Evolutionary conservation across 2,329 filamentous ascomycete genomes (phyloP).

Genomic region (Alternaria triticimaculans): DNA sequence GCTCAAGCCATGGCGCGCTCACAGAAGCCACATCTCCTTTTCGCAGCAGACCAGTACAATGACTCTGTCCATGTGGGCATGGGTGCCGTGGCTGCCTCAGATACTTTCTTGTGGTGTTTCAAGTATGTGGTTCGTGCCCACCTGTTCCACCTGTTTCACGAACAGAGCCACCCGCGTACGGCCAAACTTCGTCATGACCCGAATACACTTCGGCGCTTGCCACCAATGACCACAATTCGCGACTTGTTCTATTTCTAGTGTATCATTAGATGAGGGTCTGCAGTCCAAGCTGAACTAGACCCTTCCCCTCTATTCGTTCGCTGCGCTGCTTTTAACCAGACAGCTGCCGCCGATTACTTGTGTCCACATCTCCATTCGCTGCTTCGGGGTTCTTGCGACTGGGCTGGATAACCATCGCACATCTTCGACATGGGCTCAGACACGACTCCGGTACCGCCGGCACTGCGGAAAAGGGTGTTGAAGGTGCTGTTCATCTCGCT

Average conservation of each 20-base stretch:
- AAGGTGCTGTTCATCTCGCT: constrained; percentile 88
- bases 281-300: constrained; percentile 13
- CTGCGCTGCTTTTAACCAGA: constrained; percentile 24
- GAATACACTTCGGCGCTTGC: constrained; percentile 14
- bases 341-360: constrained; percentile 13
- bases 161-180: constrained; percentile 11
- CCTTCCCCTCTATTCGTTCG: constrained; percentile 21
- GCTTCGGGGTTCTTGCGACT: not conserved
- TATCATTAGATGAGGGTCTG: constrained; percentile 13
- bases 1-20: constrained; percentile 13
- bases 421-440: constrained; percentile 28
- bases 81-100: constrained; percentile 15
- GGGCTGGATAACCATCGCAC: not conserved
- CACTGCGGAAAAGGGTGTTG: constrained; percentile 78
- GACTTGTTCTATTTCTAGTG: constrained; percentile 24
- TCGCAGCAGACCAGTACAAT: constrained; percentile 10
- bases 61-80: constrained; percentile 1
- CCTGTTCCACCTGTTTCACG: constrained; percentile 26
- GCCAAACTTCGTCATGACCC: constrained; percentile 23
- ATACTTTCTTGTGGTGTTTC: constrained; percentile 18
- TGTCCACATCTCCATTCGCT: constrained; percentile 14
- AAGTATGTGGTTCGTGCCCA: constrained; percentile 15
- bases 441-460: constrained; percentile 47
- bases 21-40: not conserved
- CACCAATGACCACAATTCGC: constrained; percentile 11